phyloP scores from a whole-genome alignment of 495 filamentous ascomycete genomes.

The Sordaria brevicollis region DNA sequence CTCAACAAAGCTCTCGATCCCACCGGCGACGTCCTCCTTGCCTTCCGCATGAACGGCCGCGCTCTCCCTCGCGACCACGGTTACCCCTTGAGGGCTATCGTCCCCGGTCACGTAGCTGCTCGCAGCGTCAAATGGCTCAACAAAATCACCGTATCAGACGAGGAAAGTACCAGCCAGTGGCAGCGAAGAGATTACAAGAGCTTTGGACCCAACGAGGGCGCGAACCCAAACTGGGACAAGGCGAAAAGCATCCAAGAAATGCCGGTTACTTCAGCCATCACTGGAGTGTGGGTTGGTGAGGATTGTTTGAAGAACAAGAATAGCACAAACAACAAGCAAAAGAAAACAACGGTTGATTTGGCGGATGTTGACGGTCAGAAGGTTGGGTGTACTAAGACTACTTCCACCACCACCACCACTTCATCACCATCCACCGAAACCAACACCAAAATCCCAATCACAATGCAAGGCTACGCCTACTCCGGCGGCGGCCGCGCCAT shows the following conservation, averaged over 20 bases:
- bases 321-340: not conserved
- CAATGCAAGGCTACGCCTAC: conserved; percentile 48
- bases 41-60: conserved; percentile 50
- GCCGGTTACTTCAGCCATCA: conserved; percentile 47
- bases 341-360: conserved; percentile 4
- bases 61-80: conserved; percentile 49
- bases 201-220: conserved; percentile 45
- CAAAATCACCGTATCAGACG: conserved; percentile 45
- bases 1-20: conserved; percentile 43
- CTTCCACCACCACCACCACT: not conserved
- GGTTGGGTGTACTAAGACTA: conserved; percentile 9
- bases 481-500: conserved; percentile 48
- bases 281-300: conserved; percentile 37
- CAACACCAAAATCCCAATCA: conserved; percentile 18
- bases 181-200: conserved; percentile 55
- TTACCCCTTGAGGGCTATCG: conserved; percentile 47
- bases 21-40: conserved; percentile 49
- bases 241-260: conserved; percentile 49
- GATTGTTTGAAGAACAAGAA: conserved; percentile 24
- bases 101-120: conserved; percentile 52
- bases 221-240: conserved; percentile 45
- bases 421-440: conserved; percentile 1
- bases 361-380: conserved; percentile 6
- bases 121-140: conserved; percentile 58
- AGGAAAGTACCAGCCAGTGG: conserved; percentile 49